phyloP scores from a whole-genome alignment of 1,284 basidiomycete genomes.

The Cutaneotrichosporon mucoides region DNA sequence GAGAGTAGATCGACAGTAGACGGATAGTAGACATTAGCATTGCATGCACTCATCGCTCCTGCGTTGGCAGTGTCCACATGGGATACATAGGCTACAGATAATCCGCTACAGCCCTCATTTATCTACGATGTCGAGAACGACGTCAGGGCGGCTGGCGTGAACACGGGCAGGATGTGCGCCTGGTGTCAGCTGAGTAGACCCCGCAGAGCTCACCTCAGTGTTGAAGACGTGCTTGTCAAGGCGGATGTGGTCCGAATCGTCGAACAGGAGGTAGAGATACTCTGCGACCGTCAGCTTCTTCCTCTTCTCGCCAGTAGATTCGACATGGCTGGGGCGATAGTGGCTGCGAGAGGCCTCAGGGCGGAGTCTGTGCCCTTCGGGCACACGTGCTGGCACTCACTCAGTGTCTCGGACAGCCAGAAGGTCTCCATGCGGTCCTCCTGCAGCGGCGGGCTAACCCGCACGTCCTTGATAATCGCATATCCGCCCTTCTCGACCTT shows the following conservation, averaged over 20 bases:
- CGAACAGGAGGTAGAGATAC: slow-evolving; percentile 87
- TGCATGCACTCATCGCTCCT: slow-evolving; percentile 3
- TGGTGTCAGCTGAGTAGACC: slow-evolving; percentile 4
- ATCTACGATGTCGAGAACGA: slow-evolving; percentile 35
- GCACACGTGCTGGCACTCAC: slow-evolving; percentile 29
- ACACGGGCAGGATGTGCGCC: slow-evolving; percentile 49
- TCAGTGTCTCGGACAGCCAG: slow-evolving; percentile 87
- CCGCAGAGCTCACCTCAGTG: slow-evolving; percentile 63
- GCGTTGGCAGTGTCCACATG: background rate
- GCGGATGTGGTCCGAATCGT: slow-evolving; percentile 66
- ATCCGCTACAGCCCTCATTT: background rate
- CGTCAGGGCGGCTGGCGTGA: slow-evolving; percentile 38
- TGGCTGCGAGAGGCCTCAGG: too few relatives aligned
- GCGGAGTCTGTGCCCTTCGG: too few relatives aligned
- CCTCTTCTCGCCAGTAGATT: background rate
- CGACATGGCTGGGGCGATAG: too few relatives aligned
- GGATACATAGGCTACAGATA: background rate
- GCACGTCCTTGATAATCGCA: slow-evolving; percentile 78
- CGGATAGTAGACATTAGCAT: too few relatives aligned
- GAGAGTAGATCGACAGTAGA: too few relatives aligned
- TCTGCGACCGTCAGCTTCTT: slow-evolving; percentile 45
- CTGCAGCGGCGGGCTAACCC: slow-evolving; percentile 59
- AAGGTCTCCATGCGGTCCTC: slow-evolving; percentile 97
- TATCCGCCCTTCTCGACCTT: slow-evolving; percentile 70
- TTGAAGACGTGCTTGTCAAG: slow-evolving; percentile 81